Conservation (phyloP, 2,329 filamentous ascomycete species). For the Aureobasidium vineae region DNA sequence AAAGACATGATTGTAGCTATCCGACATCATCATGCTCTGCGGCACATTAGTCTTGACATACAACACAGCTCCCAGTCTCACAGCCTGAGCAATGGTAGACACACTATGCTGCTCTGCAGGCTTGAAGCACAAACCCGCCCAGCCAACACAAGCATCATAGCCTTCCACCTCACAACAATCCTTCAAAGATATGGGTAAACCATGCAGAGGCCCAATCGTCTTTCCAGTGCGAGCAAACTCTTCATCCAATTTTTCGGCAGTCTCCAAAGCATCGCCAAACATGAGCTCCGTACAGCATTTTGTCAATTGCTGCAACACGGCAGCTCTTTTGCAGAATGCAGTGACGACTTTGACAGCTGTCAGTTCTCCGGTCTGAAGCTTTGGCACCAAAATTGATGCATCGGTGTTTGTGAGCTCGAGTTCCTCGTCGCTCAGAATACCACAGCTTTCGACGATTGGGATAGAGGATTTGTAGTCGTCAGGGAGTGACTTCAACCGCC, state of each 20-base stretch:
- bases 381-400: constrained; percentile 40
- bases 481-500: constrained; percentile 1
- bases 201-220: constrained; percentile 45
- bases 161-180: constrained; percentile 46
- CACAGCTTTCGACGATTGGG: constrained; percentile 38
- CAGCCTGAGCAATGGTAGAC: constrained; percentile 41
- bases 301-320: constrained; percentile 37
- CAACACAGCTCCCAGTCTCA: constrained; percentile 48
- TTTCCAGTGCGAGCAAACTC: constrained; percentile 30
- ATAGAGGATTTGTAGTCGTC: constrained; percentile 11
- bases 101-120: constrained; percentile 40
- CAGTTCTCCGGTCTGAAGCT: constrained; percentile 36
- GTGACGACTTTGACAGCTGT: constrained; percentile 34
- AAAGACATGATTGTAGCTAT: constrained; percentile 53
- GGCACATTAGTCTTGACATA: constrained; percentile 55
- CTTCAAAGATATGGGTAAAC: constrained; percentile 57
- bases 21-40: constrained; percentile 56
- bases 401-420: constrained; percentile 54
- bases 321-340: constrained; percentile 45
- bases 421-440: constrained; percentile 51
- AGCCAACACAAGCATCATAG: constrained; percentile 43
- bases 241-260: constrained; percentile 33
- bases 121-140: constrained; percentile 10
- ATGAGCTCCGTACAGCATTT: constrained; percentile 39
- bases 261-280: constrained; percentile 44